Evolutionary conservation across 805 yeast genomes (phyloP), one percentile per base, ranked within the genome.

Genomic region (Kuraishia ogatae): DNA sequence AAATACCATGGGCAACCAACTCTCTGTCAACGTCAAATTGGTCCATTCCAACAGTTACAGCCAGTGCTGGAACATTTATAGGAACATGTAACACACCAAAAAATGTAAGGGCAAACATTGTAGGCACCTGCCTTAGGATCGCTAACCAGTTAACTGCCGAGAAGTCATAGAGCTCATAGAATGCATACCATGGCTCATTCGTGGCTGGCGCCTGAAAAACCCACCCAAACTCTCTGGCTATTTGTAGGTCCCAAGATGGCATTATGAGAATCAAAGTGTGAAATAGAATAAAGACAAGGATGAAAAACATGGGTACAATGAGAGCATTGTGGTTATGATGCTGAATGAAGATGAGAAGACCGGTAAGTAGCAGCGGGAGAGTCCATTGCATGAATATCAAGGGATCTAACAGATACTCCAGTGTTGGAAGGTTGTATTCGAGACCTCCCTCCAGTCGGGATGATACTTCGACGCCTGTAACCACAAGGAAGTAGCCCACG

Each of bases 21-120:
- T 94, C 99, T 56, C 92, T 78, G 68, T 94, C 96, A 48, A 94
- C 96, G 66, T 92, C 96, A 60, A 88, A 82, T 55, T 85, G 84
- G 68, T 88, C 94, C 79, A 88, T 85, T 2, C 89, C 89, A 0
- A 89, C 80, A 5, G 96, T 87, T 19, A 92, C 94, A 0, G 98
- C 97, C 51, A 94, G 76, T 0, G 99, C 98, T 1, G 99, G 99
- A 15, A 94, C 97, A 66, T 94, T 94, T 57, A 94, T 94, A 2
- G 99, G 99, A 11, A 94, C 99, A 64, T 94, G 99, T 55, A 94
- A 72, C 47, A 94, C 87, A 13, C 99, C 99, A 64, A 94, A 94
- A 66, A 94, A 94, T 0, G 98, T 92, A 59, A 94, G 75, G 0
- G 99, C 99, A 55, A 93, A 71, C 97, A 94, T 94, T 2, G 96